Evolutionary conservation across 148 eudicot species (phyloP).

Genomic region (Silene latifolia): DNA sequence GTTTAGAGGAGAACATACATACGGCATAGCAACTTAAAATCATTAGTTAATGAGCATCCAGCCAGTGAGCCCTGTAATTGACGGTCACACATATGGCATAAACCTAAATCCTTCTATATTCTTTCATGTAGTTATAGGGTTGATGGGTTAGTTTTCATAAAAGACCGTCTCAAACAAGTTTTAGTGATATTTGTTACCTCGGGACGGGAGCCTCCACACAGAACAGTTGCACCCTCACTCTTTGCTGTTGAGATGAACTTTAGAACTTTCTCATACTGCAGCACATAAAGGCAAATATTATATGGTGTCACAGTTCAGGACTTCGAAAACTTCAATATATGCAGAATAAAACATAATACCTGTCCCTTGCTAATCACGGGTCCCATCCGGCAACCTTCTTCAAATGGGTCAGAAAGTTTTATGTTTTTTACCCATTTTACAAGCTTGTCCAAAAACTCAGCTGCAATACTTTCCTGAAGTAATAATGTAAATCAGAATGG

Average conservation of each 20-base stretch:
- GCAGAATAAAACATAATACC: conserved; percentile 36
- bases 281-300: conserved; percentile 19
- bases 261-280: conserved; percentile 80
- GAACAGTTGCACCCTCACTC: conserved; percentile 91
- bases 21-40: not conserved
- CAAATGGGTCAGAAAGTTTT: conserved; percentile 89
- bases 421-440: conserved; percentile 82
- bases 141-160: no score
- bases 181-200: conserved; percentile 40
- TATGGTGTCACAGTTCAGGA: conserved; percentile 5
- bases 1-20: conserved; percentile 8
- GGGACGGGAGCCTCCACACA: conserved; percentile 86
- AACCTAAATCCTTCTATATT: no score
- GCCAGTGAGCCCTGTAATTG: not conserved
- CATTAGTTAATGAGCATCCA: not conserved
- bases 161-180: not conserved
- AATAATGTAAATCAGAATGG: not conserved
- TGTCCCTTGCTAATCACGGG: conserved; percentile 93
- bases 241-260: conserved; percentile 74
- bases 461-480: conserved; percentile 85
- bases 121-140: no score
- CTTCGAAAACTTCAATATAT: not conserved
- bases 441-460: conserved; percentile 73
- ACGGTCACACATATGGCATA: no score
- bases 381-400: conserved; percentile 94